A percentile compares a stretch with the other conserved stretches of the same genome.
phyloP scores from a whole-genome alignment of 306 rosid genomes.

The Myrica gale region DNA sequence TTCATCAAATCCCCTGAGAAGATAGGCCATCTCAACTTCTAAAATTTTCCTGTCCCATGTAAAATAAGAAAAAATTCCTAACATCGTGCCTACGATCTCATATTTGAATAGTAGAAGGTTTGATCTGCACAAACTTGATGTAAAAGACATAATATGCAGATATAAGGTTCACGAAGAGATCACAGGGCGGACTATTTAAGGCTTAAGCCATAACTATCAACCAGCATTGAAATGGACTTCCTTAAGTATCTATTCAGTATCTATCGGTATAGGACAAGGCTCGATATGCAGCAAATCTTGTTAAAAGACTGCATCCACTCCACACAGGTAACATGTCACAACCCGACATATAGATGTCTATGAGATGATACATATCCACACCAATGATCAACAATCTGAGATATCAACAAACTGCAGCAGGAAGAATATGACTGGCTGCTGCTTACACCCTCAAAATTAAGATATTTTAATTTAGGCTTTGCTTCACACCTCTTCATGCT shows the following conservation, averaged over 20 bases:
- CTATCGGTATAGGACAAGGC: not conserved
- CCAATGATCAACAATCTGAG: not conserved
- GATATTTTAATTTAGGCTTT: not conserved
- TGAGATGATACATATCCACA: not conserved
- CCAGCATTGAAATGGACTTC: not conserved
- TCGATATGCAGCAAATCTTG: not conserved
- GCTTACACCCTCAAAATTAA: not conserved
- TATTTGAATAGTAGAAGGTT: not conserved
- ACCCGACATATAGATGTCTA: no score
- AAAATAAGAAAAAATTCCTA: no score
- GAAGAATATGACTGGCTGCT: not conserved
- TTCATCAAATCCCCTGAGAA: no score
- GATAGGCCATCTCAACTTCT: no score
- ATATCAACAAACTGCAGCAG: not conserved
- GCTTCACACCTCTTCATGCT: constrained; percentile 21
- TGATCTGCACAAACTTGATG: not conserved
- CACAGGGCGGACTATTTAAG: not conserved
- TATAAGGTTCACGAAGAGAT: not conserved
- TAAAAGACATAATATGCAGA: not conserved
- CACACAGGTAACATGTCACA: not conserved
- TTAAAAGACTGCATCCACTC: not conserved
- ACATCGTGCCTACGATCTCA: not conserved
- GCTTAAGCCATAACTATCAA: not conserved
- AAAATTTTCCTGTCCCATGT: no score
- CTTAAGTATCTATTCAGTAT: not conserved